Evolutionary conservation across 176 grass and related monocot species (phyloP).

Genomic region (Panicum miliaceum): DNA sequence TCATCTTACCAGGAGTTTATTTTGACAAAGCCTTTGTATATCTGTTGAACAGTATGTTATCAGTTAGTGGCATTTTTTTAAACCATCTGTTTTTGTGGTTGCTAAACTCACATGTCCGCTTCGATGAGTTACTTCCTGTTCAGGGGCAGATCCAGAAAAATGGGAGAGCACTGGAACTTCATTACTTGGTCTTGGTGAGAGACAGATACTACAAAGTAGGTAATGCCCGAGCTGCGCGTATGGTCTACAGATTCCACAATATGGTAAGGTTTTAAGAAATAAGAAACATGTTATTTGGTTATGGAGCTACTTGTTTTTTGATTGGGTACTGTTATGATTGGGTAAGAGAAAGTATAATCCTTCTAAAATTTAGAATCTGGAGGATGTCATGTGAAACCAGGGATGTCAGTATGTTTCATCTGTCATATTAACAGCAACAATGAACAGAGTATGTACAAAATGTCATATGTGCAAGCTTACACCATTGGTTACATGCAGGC

Average conservation of each 20-base stretch:
- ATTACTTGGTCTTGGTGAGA: not conserved
- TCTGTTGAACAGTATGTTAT: not conserved
- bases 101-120: not conserved
- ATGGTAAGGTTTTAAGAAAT: not conserved
- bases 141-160: not conserved
- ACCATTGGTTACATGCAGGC: constrained; percentile 19
- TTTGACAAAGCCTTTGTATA: not conserved
- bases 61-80: not conserved
- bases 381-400: not conserved
- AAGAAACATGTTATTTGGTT: not conserved
- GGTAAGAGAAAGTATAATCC: not conserved
- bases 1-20: not conserved
- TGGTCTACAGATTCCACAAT: not conserved
- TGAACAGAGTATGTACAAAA: not conserved
- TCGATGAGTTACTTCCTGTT: not conserved
- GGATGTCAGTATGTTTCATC: constrained; percentile 21
- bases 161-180: not conserved
- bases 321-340: not conserved
- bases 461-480: constrained; percentile 12
- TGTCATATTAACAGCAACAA: not conserved
- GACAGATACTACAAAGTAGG: not conserved
- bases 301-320: not conserved
- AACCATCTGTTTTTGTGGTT: constrained; percentile 5
- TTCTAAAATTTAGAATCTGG: not conserved
- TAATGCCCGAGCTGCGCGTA: not conserved